Percentiles rank a stretch among this genome's conserved stretches.
Evolutionary conservation across 139 green algal species (phyloP).

Genomic region (Volvox africanus): DNA sequence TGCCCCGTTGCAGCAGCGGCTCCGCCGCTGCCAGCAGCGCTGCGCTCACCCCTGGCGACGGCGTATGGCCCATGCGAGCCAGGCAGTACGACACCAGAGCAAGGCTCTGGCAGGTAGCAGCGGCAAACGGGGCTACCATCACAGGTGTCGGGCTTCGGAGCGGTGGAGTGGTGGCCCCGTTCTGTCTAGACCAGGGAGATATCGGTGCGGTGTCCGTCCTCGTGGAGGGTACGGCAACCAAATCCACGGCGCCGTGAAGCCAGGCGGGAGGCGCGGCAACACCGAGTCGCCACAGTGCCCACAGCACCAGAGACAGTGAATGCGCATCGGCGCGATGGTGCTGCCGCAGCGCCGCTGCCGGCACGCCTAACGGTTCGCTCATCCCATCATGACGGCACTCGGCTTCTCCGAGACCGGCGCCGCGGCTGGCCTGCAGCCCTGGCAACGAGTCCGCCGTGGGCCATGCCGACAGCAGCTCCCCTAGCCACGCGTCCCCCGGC

Average conservation of each 20-base stretch:
- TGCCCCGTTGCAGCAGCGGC: conserved; percentile 33
- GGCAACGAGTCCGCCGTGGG: neutral
- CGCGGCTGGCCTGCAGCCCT: neutral
- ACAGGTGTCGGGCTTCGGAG: neutral
- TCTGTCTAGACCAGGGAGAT: too few species aligned
- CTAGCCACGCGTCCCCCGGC: conserved; percentile 51
- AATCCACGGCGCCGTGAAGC: neutral
- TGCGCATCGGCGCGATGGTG: conserved; percentile 7
- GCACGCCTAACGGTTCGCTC: neutral
- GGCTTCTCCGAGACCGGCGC: neutral
- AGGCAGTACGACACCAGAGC: conserved; percentile 14
- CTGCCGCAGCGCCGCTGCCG: neutral
- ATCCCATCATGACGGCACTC: neutral
- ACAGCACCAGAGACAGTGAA: conserved; percentile 32
- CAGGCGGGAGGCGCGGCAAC: neutral
- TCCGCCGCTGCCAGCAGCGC: conserved; percentile 9
- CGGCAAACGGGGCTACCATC: neutral
- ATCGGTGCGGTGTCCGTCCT: neutral
- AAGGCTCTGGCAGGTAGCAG: conserved; percentile 39
- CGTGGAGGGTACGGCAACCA: neutral
- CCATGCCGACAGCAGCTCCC: conserved; percentile 49
- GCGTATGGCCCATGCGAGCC: conserved; percentile 14
- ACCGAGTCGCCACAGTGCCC: conserved; percentile 31
- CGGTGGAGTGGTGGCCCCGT: neutral
- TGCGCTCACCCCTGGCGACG: neutral